phyloP scores from a whole-genome alignment of 116 monocot genomes.

The Phalaenopsis hybrid region DNA sequence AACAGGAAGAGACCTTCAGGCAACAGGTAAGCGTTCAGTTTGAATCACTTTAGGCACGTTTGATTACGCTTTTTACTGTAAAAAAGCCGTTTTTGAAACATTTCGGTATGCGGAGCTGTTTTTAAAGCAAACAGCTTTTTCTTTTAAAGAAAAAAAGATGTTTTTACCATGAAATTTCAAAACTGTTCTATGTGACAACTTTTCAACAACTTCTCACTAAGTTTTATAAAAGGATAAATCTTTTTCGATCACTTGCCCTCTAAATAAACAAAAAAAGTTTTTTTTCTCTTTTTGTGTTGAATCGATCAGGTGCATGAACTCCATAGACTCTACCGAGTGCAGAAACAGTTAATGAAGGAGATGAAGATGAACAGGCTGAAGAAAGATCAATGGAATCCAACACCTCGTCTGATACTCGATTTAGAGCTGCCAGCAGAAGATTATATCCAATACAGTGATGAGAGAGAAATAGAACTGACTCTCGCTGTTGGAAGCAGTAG shows the following conservation, averaged over 20 bases:
- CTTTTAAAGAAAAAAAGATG: too few species aligned
- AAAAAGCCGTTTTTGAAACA: too few species aligned
- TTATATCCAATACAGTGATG: constrained; percentile 11
- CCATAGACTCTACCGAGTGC: constrained; percentile 44
- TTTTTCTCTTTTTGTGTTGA: too few species aligned
- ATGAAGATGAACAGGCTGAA: constrained; percentile 6
- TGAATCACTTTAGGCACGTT: background rate
- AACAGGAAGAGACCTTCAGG: constrained; percentile 66
- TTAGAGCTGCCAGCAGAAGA: constrained; percentile 10
- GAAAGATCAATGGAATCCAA: background rate
- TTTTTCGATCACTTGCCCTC: background rate
- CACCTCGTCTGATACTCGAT: constrained; percentile 2
- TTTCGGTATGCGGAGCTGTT: too few species aligned
- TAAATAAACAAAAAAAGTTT: background rate
- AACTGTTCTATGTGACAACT: too few species aligned
- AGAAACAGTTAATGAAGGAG: constrained; percentile 45
- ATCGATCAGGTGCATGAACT: constrained; percentile 46
- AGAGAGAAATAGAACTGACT: constrained; percentile 34
- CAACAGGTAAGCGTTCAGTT: constrained; percentile 27
- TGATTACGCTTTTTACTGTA: too few species aligned
- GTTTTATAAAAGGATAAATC: too few species aligned
- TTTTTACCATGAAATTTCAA: too few species aligned
- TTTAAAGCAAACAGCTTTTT: too few species aligned
- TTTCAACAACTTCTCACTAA: too few species aligned
- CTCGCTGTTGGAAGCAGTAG: constrained; percentile 33